A percentile compares a stretch with the other conserved stretches of the same genome.
Conservation (phyloP, 768 basidiomycete species). For the Galerina sulciceps region DNA sequence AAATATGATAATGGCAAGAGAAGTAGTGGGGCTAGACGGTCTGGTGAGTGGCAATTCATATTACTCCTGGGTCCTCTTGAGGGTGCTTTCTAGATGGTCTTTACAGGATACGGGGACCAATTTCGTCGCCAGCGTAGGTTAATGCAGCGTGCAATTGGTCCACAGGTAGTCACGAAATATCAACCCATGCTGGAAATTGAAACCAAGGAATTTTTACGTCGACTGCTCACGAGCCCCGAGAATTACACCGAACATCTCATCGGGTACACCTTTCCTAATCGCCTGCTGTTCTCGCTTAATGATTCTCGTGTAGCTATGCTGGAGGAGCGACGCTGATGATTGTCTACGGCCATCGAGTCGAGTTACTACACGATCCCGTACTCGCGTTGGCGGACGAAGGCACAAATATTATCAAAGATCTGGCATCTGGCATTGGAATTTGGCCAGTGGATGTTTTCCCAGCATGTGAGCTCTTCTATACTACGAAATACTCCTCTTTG, state of each 20-base stretch:
- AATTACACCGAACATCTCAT: background rate
- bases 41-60: background rate
- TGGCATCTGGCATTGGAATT: background rate
- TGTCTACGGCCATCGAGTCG: too few relatives aligned
- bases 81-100: background rate
- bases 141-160: background rate
- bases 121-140: background rate
- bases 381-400: too few relatives aligned
- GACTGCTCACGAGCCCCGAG: background rate
- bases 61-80: background rate
- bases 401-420: background rate
- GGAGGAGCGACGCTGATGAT: background rate
- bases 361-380: too few relatives aligned
- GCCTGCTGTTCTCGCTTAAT: background rate
- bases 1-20: conserved; percentile 19
- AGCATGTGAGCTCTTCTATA: conserved; percentile 26
- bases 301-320: background rate
- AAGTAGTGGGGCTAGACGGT: background rate
- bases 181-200: background rate
- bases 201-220: background rate
- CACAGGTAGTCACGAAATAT: background rate
- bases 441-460: background rate
- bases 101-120: background rate
- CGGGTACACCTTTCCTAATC: background rate
- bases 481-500: conserved; percentile 31